These are phyloP conservation scores for Capsicum chinense DNA, from an alignment of 257 asterid species.

Conservation along the genomic window DNA sequence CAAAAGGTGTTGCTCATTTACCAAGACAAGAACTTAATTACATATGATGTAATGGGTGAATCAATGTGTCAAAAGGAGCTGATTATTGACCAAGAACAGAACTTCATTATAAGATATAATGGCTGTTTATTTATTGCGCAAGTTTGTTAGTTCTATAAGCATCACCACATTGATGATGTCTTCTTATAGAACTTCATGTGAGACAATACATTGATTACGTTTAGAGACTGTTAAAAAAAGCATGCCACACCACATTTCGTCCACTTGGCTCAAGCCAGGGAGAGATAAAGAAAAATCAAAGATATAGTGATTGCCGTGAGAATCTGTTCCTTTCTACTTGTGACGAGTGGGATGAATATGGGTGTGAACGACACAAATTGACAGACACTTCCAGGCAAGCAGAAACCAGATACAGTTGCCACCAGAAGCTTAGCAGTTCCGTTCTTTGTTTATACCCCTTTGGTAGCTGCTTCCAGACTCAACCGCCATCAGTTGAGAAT, in stretches of 20 bases:
- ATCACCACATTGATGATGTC: background rate
- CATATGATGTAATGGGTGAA: background rate
- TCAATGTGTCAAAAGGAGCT: background rate
- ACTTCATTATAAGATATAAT: background rate
- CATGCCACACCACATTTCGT: background rate
- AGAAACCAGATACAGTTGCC: conserved; percentile 27
- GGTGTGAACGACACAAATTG: background rate
- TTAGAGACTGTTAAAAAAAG: background rate
- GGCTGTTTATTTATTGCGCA: background rate
- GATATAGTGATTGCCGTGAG: no score
- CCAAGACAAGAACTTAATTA: conserved; percentile 17
- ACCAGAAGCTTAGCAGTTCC: conserved; percentile 14
- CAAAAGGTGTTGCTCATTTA: conserved; percentile 21
- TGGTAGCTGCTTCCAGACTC: no score
- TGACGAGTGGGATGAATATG: background rate
- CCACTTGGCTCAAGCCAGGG: no score
- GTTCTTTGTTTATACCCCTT: background rate
- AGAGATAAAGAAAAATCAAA: no score
- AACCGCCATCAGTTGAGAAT: no score
- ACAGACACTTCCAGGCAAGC: background rate
- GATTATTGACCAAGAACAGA: conserved; percentile 2
- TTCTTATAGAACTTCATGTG: conserved; percentile 9
- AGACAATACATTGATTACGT: background rate
- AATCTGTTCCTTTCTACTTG: no score
- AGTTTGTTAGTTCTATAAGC: background rate